Evolutionary conservation across 176 grass and related monocot genomes (phyloP).

Genomic region (Carex myosuroides): DNA sequence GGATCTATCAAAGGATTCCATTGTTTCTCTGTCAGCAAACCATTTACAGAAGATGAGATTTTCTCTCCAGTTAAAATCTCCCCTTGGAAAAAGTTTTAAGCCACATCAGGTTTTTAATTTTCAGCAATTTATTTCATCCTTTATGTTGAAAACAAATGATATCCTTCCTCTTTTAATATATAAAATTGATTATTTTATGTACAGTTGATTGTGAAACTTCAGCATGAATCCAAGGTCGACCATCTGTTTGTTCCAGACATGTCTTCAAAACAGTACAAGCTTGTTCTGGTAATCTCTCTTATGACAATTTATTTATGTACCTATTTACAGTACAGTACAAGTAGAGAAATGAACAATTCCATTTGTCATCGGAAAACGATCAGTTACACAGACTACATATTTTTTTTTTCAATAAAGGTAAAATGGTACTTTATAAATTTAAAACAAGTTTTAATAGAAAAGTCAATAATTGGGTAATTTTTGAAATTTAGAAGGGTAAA

Average conservation of each 20-base stretch:
- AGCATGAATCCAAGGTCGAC: conserved; percentile 90
- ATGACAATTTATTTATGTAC: not conserved
- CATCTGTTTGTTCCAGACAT: conserved; percentile 74
- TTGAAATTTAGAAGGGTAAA: too few species aligned
- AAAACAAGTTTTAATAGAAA: too few species aligned
- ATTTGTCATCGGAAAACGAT: too few species aligned
- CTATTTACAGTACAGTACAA: too few species aligned
- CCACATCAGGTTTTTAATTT: conserved; percentile 70
- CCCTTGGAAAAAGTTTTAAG: conserved; percentile 68
- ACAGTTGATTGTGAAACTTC: conserved; percentile 80
- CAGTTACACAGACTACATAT: too few species aligned
- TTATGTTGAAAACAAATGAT: conserved; percentile 14
- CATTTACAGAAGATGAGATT: conserved; percentile 79
- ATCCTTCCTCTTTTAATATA: conserved; percentile 18
- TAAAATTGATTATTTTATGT: conserved; percentile 25
- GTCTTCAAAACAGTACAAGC: conserved; percentile 74
- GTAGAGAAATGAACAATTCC: too few species aligned
- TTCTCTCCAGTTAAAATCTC: conserved; percentile 72
- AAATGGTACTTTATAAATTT: too few species aligned
- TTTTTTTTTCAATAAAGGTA: too few species aligned
- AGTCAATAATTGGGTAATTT: too few species aligned
- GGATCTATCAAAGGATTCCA: conserved; percentile 61
- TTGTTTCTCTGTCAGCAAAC: conserved; percentile 63
- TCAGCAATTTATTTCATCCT: not conserved
- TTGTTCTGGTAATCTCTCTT: conserved; percentile 61